Percentiles rank a stretch among this genome's conserved stretches.
phyloP scores from a whole-genome alignment of 306 rosid species.

The Acacia acuminata region DNA sequence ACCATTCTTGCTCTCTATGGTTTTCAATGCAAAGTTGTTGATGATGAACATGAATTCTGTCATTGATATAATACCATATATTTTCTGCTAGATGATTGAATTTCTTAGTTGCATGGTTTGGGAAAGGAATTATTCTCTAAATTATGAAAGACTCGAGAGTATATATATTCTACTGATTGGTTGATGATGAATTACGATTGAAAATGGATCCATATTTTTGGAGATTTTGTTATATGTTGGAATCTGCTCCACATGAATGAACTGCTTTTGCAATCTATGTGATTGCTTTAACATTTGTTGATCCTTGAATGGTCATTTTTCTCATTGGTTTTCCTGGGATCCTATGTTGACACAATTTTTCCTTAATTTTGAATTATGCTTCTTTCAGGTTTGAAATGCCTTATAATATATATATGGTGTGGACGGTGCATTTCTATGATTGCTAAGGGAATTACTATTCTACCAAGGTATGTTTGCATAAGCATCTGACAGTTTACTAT shows the following conservation, averaged over 20 bases:
- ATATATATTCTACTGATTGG: background rate
- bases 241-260: background rate
- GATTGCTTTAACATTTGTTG: slow-evolving; percentile 16
- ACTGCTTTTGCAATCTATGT: slow-evolving; percentile 1
- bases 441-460: slow-evolving; percentile 85
- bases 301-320: background rate
- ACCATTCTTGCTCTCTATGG: background rate
- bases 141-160: background rate
- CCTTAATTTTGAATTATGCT: background rate
- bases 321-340: background rate
- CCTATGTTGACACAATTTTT: background rate
- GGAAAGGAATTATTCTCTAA: background rate
- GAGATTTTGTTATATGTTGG: background rate
- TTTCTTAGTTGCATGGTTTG: background rate
- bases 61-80: slow-evolving; percentile 7
- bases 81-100: background rate
- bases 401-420: no score
- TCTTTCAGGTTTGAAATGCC: slow-evolving; percentile 80
- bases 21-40: slow-evolving; percentile 2
- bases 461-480: slow-evolving; percentile 49
- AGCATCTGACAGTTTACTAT: background rate
- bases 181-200: background rate
- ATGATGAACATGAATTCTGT: slow-evolving; percentile 22
- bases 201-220: slow-evolving; percentile 12
- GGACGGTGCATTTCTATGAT: slow-evolving; percentile 55